Base-by-base conservation (phyloP, 2,329 filamentous ascomycete species). In the Diaporthe citrichinensis region DNA sequence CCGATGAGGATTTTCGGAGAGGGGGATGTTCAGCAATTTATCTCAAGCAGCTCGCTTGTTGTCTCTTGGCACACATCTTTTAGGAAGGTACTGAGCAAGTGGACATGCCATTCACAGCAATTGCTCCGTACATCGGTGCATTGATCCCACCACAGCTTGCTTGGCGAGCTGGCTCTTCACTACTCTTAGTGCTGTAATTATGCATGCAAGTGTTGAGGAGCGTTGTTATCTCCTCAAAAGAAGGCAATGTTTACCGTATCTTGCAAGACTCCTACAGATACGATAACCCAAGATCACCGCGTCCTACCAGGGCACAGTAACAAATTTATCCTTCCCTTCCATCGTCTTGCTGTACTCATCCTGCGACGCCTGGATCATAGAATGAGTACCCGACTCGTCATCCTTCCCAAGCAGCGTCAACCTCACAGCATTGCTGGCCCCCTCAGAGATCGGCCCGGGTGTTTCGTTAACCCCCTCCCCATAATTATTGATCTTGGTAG, bases 321-420 rank as follows among this genome's bases (percentile, higher is more conserved):
- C 68, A n/a, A 71, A 1, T 0, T n/a, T n/a, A 17, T n/a, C 25
- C 36, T 34, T 34, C 17, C 68, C 68, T 15, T 46, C 51, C 34
- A 58, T 71, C 12, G 51, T 58, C 36, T 71, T 58, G 36, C 51
- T 71, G 36, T 71, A 71, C n/a, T 71, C 51, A 12, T 58, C 68
- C n/a, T 58, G 51, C 10, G 68, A 58, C 1, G 68, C 68, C 8
- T 51, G 8, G 14, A 58, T 31, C 68, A 71, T 58, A 23, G 51
- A 58, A 10, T 71, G 68, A 4, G 68, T 46, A 2, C 68, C 68
- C 20, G 51, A 71, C 15, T 71, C 68, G 17, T 51, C 68, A 46
- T 71, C 68, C 51, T 71, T 46, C n/a, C 68, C 68, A 34, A 71
- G 51, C 51, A 71, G 39, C n/a, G 51, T 46, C 68, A 71, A n/a